phyloP scores from a whole-genome alignment of 352 stramenopile species.

The Phytophthora foliorum region DNA sequence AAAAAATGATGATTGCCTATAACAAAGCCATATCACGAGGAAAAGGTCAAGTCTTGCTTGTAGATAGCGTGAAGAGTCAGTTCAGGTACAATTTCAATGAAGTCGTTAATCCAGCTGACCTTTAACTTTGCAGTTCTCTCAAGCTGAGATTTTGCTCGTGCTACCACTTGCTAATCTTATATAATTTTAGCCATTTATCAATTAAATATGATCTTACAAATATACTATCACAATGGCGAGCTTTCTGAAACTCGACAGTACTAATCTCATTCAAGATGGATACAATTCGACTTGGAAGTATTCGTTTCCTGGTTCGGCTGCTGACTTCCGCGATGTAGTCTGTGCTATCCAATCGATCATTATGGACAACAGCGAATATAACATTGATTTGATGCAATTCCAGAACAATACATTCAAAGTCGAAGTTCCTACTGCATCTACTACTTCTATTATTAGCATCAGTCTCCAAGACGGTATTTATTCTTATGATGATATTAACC shows the following conservation, averaged over 20 bases:
- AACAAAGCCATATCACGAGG: too few species aligned
- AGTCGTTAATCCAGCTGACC: not conserved
- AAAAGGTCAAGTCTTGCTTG: too few species aligned
- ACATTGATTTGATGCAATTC: slow-evolving; percentile 18
- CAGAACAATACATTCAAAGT: slow-evolving; percentile 15
- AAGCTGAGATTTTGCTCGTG: too few species aligned
- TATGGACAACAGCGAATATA: slow-evolving; percentile 14
- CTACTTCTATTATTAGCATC: slow-evolving; percentile 4
- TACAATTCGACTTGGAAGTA: too few species aligned
- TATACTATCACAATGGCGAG: slow-evolving; percentile 22
- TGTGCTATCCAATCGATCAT: too few species aligned
- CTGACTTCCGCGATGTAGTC: too few species aligned
- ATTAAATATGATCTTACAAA: slow-evolving; percentile 4
- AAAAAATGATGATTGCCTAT: too few species aligned
- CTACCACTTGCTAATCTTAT: too few species aligned
- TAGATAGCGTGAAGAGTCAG: slow-evolving; percentile 19
- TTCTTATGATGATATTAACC: slow-evolving; percentile 14
- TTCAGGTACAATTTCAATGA: slow-evolving; percentile 20
- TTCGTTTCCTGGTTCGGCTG: too few species aligned
- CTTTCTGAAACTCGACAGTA: slow-evolving; percentile 24
- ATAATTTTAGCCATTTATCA: too few species aligned
- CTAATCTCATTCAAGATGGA: too few species aligned
- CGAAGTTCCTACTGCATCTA: slow-evolving; percentile 22
- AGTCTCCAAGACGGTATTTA: slow-evolving; percentile 13
- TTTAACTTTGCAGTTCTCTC: not conserved